Conservation (phyloP, 2,329 filamentous ascomycete genomes). For the Diaporthe batatas region DNA sequence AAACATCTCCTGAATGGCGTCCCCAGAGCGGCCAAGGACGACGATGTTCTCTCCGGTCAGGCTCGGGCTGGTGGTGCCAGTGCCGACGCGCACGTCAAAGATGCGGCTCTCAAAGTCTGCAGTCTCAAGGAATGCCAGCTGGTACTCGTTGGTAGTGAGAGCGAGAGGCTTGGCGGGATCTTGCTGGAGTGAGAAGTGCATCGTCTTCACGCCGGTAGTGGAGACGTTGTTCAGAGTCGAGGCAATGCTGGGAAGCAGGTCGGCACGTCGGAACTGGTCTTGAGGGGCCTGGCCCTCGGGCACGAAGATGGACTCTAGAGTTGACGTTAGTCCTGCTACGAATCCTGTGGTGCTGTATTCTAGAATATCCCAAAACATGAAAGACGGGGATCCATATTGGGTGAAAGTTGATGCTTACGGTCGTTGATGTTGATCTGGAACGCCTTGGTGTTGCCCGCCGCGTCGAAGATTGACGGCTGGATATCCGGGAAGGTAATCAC, state of each 20-base stretch:
- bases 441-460: conserved; percentile 43
- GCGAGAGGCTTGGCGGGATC: conserved; percentile 57
- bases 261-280: conserved; percentile 60
- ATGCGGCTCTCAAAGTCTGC: conserved; percentile 42
- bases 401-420: conserved; percentile 22
- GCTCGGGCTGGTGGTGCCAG: conserved; percentile 47
- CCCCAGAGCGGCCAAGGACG: conserved; percentile 38
- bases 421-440: conserved; percentile 49
- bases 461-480: conserved; percentile 42
- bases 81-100: conserved; percentile 45
- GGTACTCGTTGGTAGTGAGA: conserved; percentile 59
- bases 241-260: conserved; percentile 57
- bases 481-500: conserved; percentile 42
- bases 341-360: no score
- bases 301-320: conserved; percentile 55
- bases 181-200: conserved; percentile 61
- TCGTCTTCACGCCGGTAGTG: conserved; percentile 57
- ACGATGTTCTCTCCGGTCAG: conserved; percentile 50
- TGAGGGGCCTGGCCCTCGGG: conserved; percentile 53
- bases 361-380: no score
- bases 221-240: conserved; percentile 54
- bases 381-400: no score
- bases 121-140: conserved; percentile 46
- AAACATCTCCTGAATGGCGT: conserved; percentile 37
- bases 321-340: no score